Evolutionary conservation across 345 rosid genomes (phyloP), one percentile per base, ranked within the genome.

Genomic region (Eucalyptus pauciflora): DNA sequence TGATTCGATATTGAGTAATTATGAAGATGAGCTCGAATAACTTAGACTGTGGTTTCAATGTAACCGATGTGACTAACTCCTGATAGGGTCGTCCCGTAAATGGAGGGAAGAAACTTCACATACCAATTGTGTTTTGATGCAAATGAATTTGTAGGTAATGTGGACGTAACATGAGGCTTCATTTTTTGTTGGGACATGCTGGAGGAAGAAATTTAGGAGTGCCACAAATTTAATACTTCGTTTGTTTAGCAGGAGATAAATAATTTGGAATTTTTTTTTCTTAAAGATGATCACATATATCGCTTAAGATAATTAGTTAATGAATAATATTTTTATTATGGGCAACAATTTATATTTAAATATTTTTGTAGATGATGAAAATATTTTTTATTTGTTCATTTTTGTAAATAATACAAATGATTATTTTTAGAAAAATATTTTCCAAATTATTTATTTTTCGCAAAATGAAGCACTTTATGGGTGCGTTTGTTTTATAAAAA

Each of bases 281-380:
- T 64, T n/a, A 64, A n/a, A 64, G 5, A n/a, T 7, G 10, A 14
- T n/a, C 0, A 17, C 10, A n/a, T 62, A 13, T 27, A 27, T 62
- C 20, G 0, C 1, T 64, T n/a, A n/a, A 15, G 33, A n/a, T 64
- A n/a, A 1, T n/a, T 14, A n/a, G 5, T 31, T 7, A 62, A 62
- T 29, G 0, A 13, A 62, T 62, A 29, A 29, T 62, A 29, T 7
- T 29, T 62, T n/a, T 31, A 64, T 64, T 64, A 64, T 64, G 5
- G 5, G 14, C 4, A n/a, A 64, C 5, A 64, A 64, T 0, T n/a
- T 64, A 15, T 2, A n/a, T 64, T 64, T 64, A n/a, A n/a, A n/a
- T n/a, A n/a, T n/a, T n/a, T n/a, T n/a, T n/a, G n/a, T n/a, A 62
- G 10, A 62, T 3, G 1, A 62, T 62, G 16, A 62, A 29, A 62